These are phyloP conservation scores for Polytolypa hystricis DNA, from an alignment of 2,329 filamentous ascomycete species.

Conservation along the genomic window DNA sequence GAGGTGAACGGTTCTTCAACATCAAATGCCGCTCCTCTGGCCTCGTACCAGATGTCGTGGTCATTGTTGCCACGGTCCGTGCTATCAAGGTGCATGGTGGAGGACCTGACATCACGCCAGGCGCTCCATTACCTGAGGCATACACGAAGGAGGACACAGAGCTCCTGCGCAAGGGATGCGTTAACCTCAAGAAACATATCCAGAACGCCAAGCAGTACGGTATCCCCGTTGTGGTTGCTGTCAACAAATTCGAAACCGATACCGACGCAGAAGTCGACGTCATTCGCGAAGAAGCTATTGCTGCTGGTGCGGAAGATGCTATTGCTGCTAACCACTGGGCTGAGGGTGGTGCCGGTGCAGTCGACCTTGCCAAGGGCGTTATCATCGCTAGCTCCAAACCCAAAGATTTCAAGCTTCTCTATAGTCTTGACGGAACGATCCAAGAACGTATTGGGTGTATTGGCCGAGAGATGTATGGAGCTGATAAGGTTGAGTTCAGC, in stretches of 20 bases:
- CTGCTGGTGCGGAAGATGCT: constrained; percentile 86
- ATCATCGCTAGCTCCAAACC: constrained; percentile 72
- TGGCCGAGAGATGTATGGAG: constrained; percentile 88
- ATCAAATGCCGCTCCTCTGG: constrained; percentile 97
- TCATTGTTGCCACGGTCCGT: constrained; percentile 89
- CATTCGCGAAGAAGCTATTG: constrained; percentile 79
- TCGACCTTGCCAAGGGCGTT: constrained; percentile 80
- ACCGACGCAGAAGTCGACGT: constrained; percentile 84
- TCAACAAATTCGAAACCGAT: constrained; percentile 93
- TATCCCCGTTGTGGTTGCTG: constrained; percentile 87
- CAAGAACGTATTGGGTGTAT: constrained; percentile 87
- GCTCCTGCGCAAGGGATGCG: constrained; percentile 74
- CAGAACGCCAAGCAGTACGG: constrained; percentile 80
- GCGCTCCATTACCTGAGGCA: constrained; percentile 70
- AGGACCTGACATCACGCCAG: constrained; percentile 83
- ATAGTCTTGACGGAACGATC: constrained; percentile 65
- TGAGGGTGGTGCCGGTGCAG: constrained; percentile 78
- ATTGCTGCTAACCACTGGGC: constrained; percentile 95
- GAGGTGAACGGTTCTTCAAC: constrained; percentile 98
- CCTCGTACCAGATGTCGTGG: constrained; percentile 81
- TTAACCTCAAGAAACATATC: constrained; percentile 95
- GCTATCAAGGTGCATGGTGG: constrained; percentile 96
- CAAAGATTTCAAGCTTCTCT: constrained; percentile 80
- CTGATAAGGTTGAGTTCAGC: constrained; percentile 78
- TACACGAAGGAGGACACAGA: constrained; percentile 94